Evolutionary conservation across 164 flowering plant species (phyloP).

Genomic region (Kalanchoe fedtschenkoi): DNA sequence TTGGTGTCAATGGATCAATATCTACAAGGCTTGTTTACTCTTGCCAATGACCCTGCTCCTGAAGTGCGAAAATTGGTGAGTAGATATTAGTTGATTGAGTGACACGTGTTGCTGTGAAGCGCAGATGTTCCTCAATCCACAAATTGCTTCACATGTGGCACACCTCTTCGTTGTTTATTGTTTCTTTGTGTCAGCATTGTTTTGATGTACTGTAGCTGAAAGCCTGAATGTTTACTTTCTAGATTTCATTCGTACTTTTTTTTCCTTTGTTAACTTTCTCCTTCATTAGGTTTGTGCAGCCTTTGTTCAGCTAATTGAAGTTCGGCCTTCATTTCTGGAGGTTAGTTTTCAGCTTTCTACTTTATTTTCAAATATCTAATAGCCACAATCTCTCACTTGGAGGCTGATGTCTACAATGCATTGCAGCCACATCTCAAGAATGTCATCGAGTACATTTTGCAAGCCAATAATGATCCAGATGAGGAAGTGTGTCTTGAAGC

Average conservation of each 20-base stretch:
- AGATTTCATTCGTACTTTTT: conserved; percentile 7
- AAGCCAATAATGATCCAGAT: conserved; percentile 82
- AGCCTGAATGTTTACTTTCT: background rate
- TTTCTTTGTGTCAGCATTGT: background rate
- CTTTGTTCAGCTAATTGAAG: conserved; percentile 86
- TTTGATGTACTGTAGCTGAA: background rate
- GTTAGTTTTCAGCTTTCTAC: conserved; percentile 23
- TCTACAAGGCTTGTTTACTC: conserved; percentile 89
- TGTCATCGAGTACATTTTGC: conserved; percentile 84
- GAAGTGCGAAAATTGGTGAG: conserved; percentile 96
- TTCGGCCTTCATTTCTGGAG: conserved; percentile 77
- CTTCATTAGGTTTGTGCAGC: conserved; percentile 82
- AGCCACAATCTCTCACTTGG: background rate
- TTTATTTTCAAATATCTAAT: background rate
- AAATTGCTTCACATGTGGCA: background rate
- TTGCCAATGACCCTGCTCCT: conserved; percentile 66
- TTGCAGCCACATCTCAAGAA: conserved; percentile 85
- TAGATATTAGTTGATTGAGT: conserved; percentile 4
- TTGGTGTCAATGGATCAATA: conserved; percentile 78
- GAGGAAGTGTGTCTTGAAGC: conserved; percentile 98
- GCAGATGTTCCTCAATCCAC: background rate
- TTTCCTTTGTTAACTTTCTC: conserved; percentile 5
- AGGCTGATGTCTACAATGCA: background rate
- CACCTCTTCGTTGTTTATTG: background rate
- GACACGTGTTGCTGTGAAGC: background rate